Conservation (phyloP, 1,284 basidiomycete species). For the Phylloporus sp. region DNA sequence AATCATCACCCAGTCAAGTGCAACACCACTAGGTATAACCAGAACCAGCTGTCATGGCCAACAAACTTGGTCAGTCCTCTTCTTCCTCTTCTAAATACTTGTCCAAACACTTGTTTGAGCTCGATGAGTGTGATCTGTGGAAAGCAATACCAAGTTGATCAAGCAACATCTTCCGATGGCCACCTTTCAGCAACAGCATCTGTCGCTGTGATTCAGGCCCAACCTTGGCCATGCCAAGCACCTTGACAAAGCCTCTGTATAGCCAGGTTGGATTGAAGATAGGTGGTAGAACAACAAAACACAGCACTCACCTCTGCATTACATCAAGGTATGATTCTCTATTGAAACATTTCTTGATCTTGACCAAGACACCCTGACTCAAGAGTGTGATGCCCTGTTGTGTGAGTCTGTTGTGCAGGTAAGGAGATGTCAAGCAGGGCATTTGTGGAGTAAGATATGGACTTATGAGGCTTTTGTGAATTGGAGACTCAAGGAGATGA, state of each 20-base stretch:
- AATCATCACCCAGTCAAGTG: no score
- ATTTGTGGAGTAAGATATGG: no score
- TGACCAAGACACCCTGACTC: constrained; percentile 60
- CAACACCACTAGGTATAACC: no score
- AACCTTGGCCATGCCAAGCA: not conserved
- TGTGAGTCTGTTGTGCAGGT: constrained; percentile 47
- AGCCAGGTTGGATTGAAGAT: not conserved
- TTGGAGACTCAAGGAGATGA: constrained; percentile 44
- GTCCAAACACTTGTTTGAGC: no score
- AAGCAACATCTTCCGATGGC: no score
- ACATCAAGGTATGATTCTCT: constrained; percentile 70
- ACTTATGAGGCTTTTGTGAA: constrained; percentile 53
- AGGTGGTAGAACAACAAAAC: not conserved
- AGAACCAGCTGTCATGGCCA: no score
- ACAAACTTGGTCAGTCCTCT: no score
- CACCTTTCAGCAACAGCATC: no score
- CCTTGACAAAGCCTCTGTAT: not conserved
- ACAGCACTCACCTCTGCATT: constrained; percentile 57
- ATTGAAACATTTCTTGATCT: constrained; percentile 60
- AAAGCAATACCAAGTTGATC: no score
- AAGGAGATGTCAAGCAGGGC: not conserved
- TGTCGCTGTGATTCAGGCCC: not conserved
- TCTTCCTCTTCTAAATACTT: no score
- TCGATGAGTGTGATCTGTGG: no score
- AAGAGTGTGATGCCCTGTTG: constrained; percentile 57